A percentile compares a stretch with the other conserved stretches of the same genome.
phyloP scores from a whole-genome alignment of 805 yeast genomes.

The Ogataea paraovalis region DNA sequence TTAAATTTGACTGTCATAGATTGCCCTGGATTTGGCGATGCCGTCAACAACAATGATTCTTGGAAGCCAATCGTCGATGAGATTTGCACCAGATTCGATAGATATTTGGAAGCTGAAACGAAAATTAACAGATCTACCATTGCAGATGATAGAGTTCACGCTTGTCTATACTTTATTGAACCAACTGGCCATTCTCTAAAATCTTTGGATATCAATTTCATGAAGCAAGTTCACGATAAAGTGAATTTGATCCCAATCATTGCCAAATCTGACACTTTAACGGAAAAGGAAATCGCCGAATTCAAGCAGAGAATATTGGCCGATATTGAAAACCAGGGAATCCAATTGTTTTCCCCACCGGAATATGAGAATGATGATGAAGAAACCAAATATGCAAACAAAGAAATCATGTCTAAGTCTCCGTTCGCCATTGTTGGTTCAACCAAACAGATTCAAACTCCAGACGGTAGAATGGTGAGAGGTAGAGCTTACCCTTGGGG shows the following conservation, averaged over 20 bases:
- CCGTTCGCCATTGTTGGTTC: conserved; percentile 97
- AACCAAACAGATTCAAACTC: conserved; percentile 59
- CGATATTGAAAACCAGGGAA: conserved; percentile 72
- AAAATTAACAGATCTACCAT: conserved; percentile 68
- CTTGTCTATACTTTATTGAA: conserved; percentile 88
- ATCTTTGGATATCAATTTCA: conserved; percentile 82
- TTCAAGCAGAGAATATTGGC: conserved; percentile 76
- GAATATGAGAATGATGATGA: conserved; percentile 74
- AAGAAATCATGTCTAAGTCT: conserved; percentile 61
- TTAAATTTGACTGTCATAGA: conserved; percentile 80
- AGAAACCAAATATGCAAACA: conserved; percentile 65
- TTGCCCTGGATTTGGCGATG: conserved; percentile 93
- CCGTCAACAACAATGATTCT: conserved; percentile 69
- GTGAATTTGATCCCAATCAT: conserved; percentile 93
- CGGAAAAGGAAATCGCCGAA: conserved; percentile 73
- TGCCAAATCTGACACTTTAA: conserved; percentile 90
- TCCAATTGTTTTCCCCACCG: conserved; percentile 74
- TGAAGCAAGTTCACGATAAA: conserved; percentile 83
- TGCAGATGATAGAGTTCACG: conserved; percentile 85
- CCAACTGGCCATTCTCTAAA: conserved; percentile 95
- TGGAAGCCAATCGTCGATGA: conserved; percentile 94
- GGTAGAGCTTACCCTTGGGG: conserved; percentile 99
- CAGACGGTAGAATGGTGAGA: conserved; percentile 77
- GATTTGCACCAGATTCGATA: conserved; percentile 80
- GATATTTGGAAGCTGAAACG: conserved; percentile 85